Evolutionary conservation across 768 basidiomycete species (phyloP), one percentile per base, ranked within the genome.

Genomic region (Hypholoma sublateritium): DNA sequence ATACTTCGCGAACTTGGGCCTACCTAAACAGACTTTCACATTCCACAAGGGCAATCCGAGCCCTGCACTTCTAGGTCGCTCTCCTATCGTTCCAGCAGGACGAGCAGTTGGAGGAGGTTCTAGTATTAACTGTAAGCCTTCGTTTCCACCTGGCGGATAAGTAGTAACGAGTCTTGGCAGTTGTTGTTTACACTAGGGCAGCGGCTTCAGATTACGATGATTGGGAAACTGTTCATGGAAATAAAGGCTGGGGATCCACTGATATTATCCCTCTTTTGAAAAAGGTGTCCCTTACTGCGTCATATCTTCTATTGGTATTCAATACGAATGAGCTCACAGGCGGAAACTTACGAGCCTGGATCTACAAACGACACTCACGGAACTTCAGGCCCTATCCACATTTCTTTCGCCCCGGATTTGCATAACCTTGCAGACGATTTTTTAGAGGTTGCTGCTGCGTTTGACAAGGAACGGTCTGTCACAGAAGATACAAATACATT

Each of bases 131-230:
- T 83, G 85, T 85, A 44, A 48, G 77, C 64, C 4, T 13, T 25
- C 35, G 28, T 19, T 13, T 16, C 37, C 2, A 36, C 9, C 35
- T 25, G 19, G 22, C 46, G 11, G 36, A 21, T 47, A 24, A 35
- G 28, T 35, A 41, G 39, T 8, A 25, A 60, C 45, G 21, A 46
- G 22, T 44, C 8, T 6, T 39, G 12, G 12, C 48, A 80, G 79
- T 78, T 57, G 75, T 76, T 65, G 75, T 82, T 74, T 88, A 87
- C 58, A 81, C 78, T 0, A 78, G 87, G 17, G 80, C 83, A 16
- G 69, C 81, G 7, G 80, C 83, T 1, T 86, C 85, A 0, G 87
- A 89, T 63, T 87, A 82, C 47, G 83, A 89, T 59, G 82, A 82
- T 48, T 88, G 86, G 87, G 79, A 80, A 62, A 70, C 57, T 0